Evolutionary conservation across 305 asterid species (phyloP), one percentile per base, ranked within the genome.

Genomic region (Stenogyne calaminthoides): DNA sequence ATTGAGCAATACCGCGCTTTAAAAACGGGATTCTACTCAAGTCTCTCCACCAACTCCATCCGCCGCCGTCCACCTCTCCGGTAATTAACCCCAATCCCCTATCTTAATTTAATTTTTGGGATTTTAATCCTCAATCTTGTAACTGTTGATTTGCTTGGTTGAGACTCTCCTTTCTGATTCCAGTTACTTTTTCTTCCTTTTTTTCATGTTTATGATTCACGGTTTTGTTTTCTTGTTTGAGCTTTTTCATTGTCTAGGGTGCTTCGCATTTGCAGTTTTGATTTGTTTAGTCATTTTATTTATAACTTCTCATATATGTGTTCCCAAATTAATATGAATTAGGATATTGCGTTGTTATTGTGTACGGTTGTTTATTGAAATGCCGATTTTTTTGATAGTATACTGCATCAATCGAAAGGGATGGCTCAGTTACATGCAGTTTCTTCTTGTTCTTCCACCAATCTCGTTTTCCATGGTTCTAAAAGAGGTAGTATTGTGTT

Each of bases 371-470:
- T 49, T 60, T 67, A 54, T 7, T 73, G 49, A 73, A 66, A 51
- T 67, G 39, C 46, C 51, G n/a, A 61, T 7, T 37, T 70, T 49
- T 22, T 59, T 63, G 6, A 18, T 68, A 60, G 22, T 40, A n/a
- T 6, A 37, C 44, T 58, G 59, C n/a, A 36, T 58, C 60, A 51
- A 22, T 39, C 22, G 60, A 18, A 46, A 54, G 75, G 68, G 64
- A 89, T 89, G 96, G 88, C 88, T 77, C 91, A 85, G 56, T 69
- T 84, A 44, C 90, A 82, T 67, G 84, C 91, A 19, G 70, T 80
- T 18, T 83, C 82, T 55, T 82, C 85, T 20, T 85, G 78, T 63
- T 77, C 86, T 77, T 84, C 83, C 66, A 29, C 80, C 72, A 76
- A 77, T 82, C 81, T 75, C 40, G 68, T 73, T 36, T 76, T 71